These are phyloP conservation scores for Podila epicladia DNA, from an alignment of 192 early-diverging fungal species.

Conservation along the genomic window DNA sequence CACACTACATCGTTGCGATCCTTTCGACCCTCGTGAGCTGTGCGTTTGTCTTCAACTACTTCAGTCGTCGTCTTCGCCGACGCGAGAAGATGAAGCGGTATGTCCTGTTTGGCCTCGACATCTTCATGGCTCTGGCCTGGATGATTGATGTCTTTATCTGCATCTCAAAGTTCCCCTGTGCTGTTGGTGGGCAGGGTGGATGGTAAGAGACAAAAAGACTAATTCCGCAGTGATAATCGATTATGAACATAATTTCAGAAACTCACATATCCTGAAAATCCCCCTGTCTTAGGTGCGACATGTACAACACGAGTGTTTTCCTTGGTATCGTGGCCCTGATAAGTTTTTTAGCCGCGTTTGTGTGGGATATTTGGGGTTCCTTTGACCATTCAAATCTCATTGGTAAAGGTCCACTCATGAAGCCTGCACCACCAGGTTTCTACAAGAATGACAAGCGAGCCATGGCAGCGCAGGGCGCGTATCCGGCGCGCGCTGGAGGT, in stretches of 20 bases:
- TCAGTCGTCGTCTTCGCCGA: conserved; percentile 21
- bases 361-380: conserved; percentile 48
- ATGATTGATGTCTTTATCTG: conserved; percentile 44
- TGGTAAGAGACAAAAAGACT: conserved; percentile 10
- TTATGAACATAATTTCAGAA: not conserved
- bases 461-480: not conserved
- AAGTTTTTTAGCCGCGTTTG: conserved; percentile 23
- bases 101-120: conserved; percentile 34
- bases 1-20: conserved; percentile 33
- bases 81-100: conserved; percentile 44
- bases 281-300: conserved; percentile 27
- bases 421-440: conserved; percentile 32
- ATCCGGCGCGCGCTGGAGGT: not conserved
- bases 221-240: no score
- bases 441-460: conserved; percentile 7
- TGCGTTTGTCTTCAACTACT: conserved; percentile 42
- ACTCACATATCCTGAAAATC: not conserved
- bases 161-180: conserved; percentile 48
- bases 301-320: conserved; percentile 46
- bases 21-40: conserved; percentile 21
- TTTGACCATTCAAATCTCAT: conserved; percentile 27
- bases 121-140: conserved; percentile 39
- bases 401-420: conserved; percentile 18
- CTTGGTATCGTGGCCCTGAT: conserved; percentile 23
- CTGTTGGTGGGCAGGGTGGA: conserved; percentile 38